phyloP scores from a whole-genome alignment of 169 alveolate genomes.

The Cyclospora cayetanensis region DNA sequence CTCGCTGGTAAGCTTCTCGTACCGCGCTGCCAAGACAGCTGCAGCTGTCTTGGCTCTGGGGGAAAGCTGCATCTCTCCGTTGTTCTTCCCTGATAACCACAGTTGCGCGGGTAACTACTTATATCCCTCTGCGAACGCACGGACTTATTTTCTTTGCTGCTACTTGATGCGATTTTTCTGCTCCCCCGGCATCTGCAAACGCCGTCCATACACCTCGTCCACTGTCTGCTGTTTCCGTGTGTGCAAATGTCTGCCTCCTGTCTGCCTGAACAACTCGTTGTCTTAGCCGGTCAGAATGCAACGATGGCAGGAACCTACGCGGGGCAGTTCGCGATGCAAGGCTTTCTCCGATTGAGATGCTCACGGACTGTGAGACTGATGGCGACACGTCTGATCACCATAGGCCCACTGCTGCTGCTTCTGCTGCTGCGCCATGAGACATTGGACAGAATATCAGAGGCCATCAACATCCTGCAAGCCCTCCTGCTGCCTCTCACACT shows the following conservation, averaged over 20 bases:
- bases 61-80: too few relatives aligned
- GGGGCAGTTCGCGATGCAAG: constrained; percentile 69
- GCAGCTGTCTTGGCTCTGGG: too few relatives aligned
- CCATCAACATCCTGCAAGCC: constrained; percentile 57
- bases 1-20: not conserved
- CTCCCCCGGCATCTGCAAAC: too few relatives aligned
- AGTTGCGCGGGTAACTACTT: too few relatives aligned
- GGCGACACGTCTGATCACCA: constrained; percentile 45
- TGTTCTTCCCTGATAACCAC: too few relatives aligned
- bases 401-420: constrained; percentile 8
- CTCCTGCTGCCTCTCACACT: constrained; percentile 66
- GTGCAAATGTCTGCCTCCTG: too few relatives aligned
- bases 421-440: not conserved
- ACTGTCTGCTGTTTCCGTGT: too few relatives aligned
- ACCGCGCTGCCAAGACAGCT: not conserved
- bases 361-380: constrained; percentile 11
- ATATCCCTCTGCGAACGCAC: too few relatives aligned
- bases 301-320: constrained; percentile 71
- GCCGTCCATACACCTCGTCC: too few relatives aligned
- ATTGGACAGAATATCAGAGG: not conserved
- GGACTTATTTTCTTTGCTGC: too few relatives aligned
- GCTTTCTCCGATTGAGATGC: constrained; percentile 3
- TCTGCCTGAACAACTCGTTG: too few relatives aligned
- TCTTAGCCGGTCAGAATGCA: constrained; percentile 66
- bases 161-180: too few relatives aligned